These are phyloP conservation scores for Penicillium sp. DNA, from an alignment of 2,329 filamentous ascomycete species.

Conservation along the genomic window DNA sequence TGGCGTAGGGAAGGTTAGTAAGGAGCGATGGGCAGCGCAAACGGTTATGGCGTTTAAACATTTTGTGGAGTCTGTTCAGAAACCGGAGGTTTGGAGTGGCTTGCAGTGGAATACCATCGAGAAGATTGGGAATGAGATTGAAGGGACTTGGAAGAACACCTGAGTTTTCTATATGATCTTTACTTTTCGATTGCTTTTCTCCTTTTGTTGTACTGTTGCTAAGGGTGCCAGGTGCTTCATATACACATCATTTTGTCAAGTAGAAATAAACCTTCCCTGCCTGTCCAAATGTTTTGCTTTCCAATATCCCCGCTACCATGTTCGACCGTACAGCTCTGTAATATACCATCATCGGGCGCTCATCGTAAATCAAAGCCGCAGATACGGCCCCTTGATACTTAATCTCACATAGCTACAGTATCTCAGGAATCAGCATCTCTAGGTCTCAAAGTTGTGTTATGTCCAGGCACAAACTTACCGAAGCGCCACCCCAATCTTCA, in stretches of 20 bases:
- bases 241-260: constrained; percentile 8
- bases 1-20: constrained; percentile 48
- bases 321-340: constrained; percentile 15
- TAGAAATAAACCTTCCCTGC: constrained; percentile 17
- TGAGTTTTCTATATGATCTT: background rate
- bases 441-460: background rate
- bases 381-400: constrained; percentile 16
- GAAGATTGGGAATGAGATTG: constrained; percentile 26
- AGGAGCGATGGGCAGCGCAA: constrained; percentile 54
- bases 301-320: constrained; percentile 14
- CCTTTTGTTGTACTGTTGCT: background rate
- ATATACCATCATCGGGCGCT: constrained; percentile 14
- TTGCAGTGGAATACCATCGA: constrained; percentile 41
- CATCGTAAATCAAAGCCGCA: constrained; percentile 16
- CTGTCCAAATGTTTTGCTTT: constrained; percentile 11
- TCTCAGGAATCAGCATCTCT: background rate
- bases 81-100: constrained; percentile 45
- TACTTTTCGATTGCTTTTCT: no score
- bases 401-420: constrained; percentile 11
- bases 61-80: constrained; percentile 50
- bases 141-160: constrained; percentile 14
- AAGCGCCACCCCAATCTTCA: constrained; percentile 17
- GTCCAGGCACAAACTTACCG: constrained; percentile 4
- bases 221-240: background rate
- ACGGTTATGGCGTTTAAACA: constrained; percentile 54